Conservation (phyloP, 2,329 filamentous ascomycete genomes). For the Cladosporium sp. region DNA sequence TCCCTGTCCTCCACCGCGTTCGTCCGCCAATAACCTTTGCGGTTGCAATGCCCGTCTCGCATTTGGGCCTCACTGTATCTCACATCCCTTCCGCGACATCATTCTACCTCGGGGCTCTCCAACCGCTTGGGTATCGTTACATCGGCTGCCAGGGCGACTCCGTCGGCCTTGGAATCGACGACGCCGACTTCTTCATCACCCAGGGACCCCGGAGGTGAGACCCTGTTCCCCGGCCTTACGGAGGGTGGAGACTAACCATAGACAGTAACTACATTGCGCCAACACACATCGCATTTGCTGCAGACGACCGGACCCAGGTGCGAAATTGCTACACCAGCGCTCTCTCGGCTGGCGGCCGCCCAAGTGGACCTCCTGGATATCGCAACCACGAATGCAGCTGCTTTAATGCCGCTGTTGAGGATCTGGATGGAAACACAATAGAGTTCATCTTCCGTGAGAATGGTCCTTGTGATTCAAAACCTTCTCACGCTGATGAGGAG, state of each 20-base stretch:
- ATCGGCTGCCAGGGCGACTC: slow-evolving; percentile 59
- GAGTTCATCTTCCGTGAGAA: slow-evolving; percentile 63
- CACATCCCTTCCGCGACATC: slow-evolving; percentile 75
- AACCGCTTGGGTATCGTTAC: slow-evolving; percentile 73
- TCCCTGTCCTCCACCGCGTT: too few relatives aligned
- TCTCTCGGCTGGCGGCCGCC: slow-evolving; percentile 59
- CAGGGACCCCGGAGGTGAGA: slow-evolving; percentile 57
- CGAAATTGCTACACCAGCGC: slow-evolving; percentile 68
- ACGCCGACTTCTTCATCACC: slow-evolving; percentile 61
- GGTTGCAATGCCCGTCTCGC: slow-evolving; percentile 55
- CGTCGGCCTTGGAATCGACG: slow-evolving; percentile 57
- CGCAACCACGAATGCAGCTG: slow-evolving; percentile 52
- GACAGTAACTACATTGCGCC: slow-evolving; percentile 26
- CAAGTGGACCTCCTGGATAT: slow-evolving; percentile 53
- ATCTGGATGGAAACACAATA: slow-evolving; percentile 80
- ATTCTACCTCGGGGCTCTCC: slow-evolving; percentile 75
- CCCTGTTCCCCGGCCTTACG: neutral
- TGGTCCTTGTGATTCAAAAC: neutral
- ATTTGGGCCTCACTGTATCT: slow-evolving; percentile 65
- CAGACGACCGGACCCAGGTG: slow-evolving; percentile 61
- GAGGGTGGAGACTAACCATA: neutral
- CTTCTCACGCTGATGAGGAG: neutral
- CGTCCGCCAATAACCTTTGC: neutral
- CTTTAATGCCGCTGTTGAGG: slow-evolving; percentile 63
- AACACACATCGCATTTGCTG: slow-evolving; percentile 56